These are phyloP conservation scores for Xerocomus potaroensis DNA, from an alignment of 768 basidiomycete genomes.

Conservation along the genomic window DNA sequence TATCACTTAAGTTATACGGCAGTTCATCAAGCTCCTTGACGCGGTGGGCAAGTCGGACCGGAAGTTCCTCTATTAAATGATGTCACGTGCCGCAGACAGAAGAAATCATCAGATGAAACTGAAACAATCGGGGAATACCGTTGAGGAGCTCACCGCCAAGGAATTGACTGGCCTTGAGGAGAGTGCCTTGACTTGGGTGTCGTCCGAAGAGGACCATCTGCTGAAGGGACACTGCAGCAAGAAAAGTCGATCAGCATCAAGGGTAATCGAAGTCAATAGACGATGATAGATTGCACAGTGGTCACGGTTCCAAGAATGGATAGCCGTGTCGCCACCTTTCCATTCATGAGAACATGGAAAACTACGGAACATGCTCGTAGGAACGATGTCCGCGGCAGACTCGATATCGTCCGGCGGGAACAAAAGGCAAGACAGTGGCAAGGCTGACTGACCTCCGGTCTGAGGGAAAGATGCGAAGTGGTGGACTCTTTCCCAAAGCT, in stretches of 20 bases:
- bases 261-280: too few relatives aligned
- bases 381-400: too few relatives aligned
- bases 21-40: constrained; percentile 94
- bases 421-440: too few relatives aligned
- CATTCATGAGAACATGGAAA: not conserved
- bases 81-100: not conserved
- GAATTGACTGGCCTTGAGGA: constrained; percentile 90
- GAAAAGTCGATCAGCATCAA: constrained; percentile 7
- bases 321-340: too few relatives aligned
- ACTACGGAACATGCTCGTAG: too few relatives aligned
- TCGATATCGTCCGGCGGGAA: constrained; percentile 75
- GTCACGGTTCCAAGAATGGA: too few relatives aligned
- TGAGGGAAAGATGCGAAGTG: constrained; percentile 91
- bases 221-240: constrained; percentile 85
- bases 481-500: constrained; percentile 86
- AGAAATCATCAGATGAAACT: too few relatives aligned
- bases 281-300: too few relatives aligned
- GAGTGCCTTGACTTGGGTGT: constrained; percentile 90
- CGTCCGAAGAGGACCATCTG: constrained; percentile 99
- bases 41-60: constrained; percentile 90
- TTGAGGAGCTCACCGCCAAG: constrained; percentile 71
- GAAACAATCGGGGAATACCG: not conserved
- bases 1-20: constrained; percentile 84
- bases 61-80: constrained; percentile 84
- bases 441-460: constrained; percentile 65